Evolutionary conservation across 2,329 filamentous ascomycete species (phyloP).

Genomic region (Trichoderma hamatum): DNA sequence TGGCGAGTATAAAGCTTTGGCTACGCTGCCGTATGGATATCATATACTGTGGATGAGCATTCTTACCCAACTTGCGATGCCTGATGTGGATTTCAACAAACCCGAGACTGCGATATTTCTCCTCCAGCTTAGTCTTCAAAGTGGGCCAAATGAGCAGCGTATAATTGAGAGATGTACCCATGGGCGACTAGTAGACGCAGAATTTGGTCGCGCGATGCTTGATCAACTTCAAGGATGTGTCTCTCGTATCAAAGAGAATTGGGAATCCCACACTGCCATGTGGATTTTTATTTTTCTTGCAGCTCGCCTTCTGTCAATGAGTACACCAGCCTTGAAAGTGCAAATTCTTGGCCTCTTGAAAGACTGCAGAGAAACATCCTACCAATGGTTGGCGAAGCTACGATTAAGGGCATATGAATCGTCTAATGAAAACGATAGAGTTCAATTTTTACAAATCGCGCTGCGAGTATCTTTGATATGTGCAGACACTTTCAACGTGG

Average conservation of each 20-base stretch:
- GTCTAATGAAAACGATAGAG: not conserved
- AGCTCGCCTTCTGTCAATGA: slow-evolving; percentile 29
- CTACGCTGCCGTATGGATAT: slow-evolving; percentile 29
- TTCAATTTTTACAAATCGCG: not conserved
- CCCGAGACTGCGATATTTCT: slow-evolving; percentile 27
- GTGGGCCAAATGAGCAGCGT: not conserved
- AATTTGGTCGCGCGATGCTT: not conserved
- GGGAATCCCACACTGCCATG: slow-evolving; percentile 32
- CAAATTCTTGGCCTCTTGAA: not conserved
- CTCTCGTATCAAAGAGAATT: slow-evolving; percentile 30
- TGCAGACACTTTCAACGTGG: not conserved
- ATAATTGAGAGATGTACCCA: not conserved
- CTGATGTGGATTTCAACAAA: slow-evolving; percentile 33
- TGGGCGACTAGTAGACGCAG: not conserved
- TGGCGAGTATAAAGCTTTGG: slow-evolving; percentile 20
- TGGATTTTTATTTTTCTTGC: slow-evolving; percentile 31
- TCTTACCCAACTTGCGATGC: slow-evolving; percentile 32
- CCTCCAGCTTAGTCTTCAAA: not conserved
- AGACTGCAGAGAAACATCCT: not conserved
- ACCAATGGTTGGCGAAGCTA: not conserved
- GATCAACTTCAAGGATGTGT: slow-evolving; percentile 1
- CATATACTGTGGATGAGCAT: slow-evolving; percentile 31
- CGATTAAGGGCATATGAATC: not conserved
- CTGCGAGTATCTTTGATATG: not conserved
- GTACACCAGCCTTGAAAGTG: not conserved